Base-by-base conservation (phyloP, 352 stramenopile genomes). In the Phytopythium chamaehyphon region DNA sequence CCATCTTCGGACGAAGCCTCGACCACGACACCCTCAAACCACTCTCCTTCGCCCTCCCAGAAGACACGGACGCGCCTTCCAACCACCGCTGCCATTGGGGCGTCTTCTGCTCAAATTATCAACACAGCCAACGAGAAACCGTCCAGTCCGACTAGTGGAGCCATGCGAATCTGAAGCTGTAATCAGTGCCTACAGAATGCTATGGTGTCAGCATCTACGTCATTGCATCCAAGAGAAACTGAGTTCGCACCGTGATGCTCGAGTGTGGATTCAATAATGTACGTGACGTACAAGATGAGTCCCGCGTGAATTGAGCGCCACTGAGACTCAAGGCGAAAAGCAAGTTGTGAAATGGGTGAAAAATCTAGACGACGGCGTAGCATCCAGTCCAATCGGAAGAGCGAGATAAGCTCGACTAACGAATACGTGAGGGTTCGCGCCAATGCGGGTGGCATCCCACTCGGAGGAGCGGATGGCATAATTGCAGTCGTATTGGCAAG, bases 41-140 rank as follows among this genome's bases (percentile, higher is more conserved):
- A 91, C 54, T 68, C 73, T 40, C 57, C 55, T 23, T 89, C 76
- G 14, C 63, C 73, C 53, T 84, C 75, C 81, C 77, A 91, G 54
- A 76, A 87, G 53, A 91, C 77, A 11, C 71, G 69, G 49, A 87
- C 77, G 14, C 66, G 71, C 39, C 61, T 67, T 2, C 75, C 81
- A 1, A 88, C 61, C 3, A 56, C 57, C 26, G 55, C 16, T 31
- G 57, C 59, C 3, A 56, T 55, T 26, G 55, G n/a, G 21, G 56
- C 48, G 1, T 49, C 53, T n/a, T 55, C 38, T 22, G 21, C 37
- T 19, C 12, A 18, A 36, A 48, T 37, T 15, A 18, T 15, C n/a
- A 33, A 24, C 28, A 28, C 11, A 28, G 31, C 9, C 0, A 11
- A 28, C 21, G 9, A 40, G 26, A 6, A 21, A 11, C 18, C 45